phyloP scores from a whole-genome alignment of 2,329 filamentous ascomycete genomes.

The Aspergillus carbonarius region DNA sequence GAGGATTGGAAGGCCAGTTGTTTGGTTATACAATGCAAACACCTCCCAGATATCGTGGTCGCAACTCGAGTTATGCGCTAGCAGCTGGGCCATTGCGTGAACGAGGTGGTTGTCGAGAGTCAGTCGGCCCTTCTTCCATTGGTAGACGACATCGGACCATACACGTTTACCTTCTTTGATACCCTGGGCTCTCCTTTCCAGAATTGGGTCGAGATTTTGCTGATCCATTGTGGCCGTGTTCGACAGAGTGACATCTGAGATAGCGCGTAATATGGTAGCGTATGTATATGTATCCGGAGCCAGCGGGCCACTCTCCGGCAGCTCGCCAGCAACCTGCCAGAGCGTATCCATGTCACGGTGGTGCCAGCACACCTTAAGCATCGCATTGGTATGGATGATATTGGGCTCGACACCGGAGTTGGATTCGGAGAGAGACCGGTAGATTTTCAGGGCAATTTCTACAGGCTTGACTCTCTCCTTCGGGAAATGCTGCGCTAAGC shows the following conservation, averaged over 20 bases:
- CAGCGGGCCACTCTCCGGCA: constrained; percentile 63
- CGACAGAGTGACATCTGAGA: constrained; percentile 53
- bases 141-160: constrained; percentile 76
- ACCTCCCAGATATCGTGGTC: constrained; percentile 68
- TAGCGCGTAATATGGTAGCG: constrained; percentile 76
- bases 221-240: constrained; percentile 31
- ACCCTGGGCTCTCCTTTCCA: constrained; percentile 35
- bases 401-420: constrained; percentile 67
- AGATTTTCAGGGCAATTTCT: constrained; percentile 69
- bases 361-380: constrained; percentile 76
- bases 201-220: constrained; percentile 29
- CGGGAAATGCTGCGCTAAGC: constrained; percentile 64
- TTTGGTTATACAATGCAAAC: constrained; percentile 74
- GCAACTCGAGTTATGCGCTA: constrained; percentile 66
- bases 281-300: constrained; percentile 73
- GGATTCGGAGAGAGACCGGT: constrained; percentile 68
- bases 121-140: constrained; percentile 71
- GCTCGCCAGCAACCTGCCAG: constrained; percentile 71
- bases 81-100: constrained; percentile 73
- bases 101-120: constrained; percentile 76
- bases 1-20: constrained; percentile 66
- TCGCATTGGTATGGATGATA: constrained; percentile 82
- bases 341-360: constrained; percentile 75
- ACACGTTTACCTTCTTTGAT: constrained; percentile 69
- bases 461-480: constrained; percentile 56